Conservation (phyloP, 768 basidiomycete genomes). For the Russula emetica region DNA sequence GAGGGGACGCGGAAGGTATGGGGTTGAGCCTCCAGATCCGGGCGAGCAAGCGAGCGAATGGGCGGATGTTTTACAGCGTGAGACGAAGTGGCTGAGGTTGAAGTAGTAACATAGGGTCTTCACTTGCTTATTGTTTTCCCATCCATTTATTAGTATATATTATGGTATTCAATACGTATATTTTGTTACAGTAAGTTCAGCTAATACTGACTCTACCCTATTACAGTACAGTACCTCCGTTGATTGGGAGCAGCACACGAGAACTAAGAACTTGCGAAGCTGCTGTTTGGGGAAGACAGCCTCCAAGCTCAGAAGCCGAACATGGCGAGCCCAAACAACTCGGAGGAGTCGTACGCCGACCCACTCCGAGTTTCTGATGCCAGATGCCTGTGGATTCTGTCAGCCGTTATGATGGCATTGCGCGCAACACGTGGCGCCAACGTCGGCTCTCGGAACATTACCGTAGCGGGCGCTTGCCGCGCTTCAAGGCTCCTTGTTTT, state of each 20-base stretch:
- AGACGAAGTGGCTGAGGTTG: constrained; percentile 12
- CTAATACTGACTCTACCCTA: background rate
- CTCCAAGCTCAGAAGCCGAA: no score
- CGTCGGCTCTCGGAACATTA: background rate
- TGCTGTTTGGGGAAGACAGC: no score
- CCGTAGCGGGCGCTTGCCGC: no score
- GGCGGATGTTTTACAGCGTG: constrained; percentile 18
- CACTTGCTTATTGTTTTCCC: background rate
- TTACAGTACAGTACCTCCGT: no score
- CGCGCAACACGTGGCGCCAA: background rate
- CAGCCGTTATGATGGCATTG: no score
- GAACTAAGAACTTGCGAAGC: no score
- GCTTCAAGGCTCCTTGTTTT: no score
- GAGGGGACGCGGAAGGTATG: constrained; percentile 6
- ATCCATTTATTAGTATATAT: background rate
- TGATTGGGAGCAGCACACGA: background rate
- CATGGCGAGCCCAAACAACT: no score
- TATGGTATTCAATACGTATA: background rate
- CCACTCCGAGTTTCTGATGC: background rate
- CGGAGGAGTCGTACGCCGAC: no score
- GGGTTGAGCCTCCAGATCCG: background rate
- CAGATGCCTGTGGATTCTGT: background rate
- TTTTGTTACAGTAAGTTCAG: no score
- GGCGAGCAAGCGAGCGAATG: constrained; percentile 11
- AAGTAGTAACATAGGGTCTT: background rate